These are phyloP conservation scores for Pichia cactophila DNA, from an alignment of 1,139 yeast genomes.

Conservation along the genomic window DNA sequence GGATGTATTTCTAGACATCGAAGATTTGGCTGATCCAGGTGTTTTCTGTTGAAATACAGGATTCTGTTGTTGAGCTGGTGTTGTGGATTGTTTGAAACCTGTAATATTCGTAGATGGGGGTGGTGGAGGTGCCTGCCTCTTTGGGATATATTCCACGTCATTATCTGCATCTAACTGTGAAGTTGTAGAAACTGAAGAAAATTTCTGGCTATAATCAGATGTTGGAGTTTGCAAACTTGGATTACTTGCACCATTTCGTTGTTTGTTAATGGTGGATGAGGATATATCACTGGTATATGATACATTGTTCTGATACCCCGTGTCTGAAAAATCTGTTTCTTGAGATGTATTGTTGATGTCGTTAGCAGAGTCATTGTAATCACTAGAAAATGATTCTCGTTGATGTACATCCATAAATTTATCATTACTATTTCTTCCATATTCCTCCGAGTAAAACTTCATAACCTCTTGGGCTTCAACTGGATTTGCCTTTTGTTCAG, in stretches of 20 bases:
- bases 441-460: conserved; percentile 69
- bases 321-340: conserved; percentile 2
- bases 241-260: not conserved
- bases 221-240: conserved; percentile 4
- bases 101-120: conserved; percentile 14
- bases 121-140: conserved; percentile 31
- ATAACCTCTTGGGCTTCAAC: conserved; percentile 63
- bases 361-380: conserved; percentile 14
- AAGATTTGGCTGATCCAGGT: not conserved
- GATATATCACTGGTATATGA: conserved; percentile 7
- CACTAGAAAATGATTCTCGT: conserved; percentile 19
- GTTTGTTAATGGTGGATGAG: conserved; percentile 4
- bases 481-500: conserved; percentile 85
- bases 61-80: not conserved
- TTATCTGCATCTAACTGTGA: conserved; percentile 10
- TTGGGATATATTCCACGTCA: conserved; percentile 25
- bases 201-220: conserved; percentile 1
- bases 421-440: conserved; percentile 35
- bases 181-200: conserved; percentile 5
- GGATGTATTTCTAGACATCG: conserved; percentile 10
- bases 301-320: conserved; percentile 1
- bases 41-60: conserved; percentile 1
- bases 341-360: conserved; percentile 10
- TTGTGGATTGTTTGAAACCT: not conserved
- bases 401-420: conserved; percentile 71